Evolutionary conservation across 202 grass and related monocot genomes (phyloP).

Genomic region (Dendrocalamus latiflorus): DNA sequence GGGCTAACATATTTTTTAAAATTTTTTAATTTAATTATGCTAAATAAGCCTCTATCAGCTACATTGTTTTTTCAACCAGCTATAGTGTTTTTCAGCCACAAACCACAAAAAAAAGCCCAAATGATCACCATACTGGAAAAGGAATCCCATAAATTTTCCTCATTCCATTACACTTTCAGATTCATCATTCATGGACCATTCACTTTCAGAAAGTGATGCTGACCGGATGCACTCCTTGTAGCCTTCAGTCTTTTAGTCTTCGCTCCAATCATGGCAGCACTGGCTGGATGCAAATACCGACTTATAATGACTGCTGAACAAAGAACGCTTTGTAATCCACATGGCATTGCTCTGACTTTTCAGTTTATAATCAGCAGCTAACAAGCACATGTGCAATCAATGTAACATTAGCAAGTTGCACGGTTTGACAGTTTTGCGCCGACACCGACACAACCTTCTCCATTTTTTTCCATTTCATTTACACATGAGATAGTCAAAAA

Average conservation of each 20-base stretch:
- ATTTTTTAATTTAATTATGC: too few species aligned
- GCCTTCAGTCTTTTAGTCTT: not conserved
- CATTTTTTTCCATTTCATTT: conserved; percentile 41
- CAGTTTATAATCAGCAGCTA: not conserved
- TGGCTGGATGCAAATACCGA: not conserved
- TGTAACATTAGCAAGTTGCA: not conserved
- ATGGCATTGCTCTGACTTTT: not conserved
- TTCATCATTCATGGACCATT: not conserved
- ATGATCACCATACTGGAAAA: too few species aligned
- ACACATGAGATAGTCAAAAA: conserved; percentile 48
- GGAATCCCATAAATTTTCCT: not conserved
- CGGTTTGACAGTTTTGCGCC: not conserved
- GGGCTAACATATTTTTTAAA: too few species aligned
- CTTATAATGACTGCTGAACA: not conserved
- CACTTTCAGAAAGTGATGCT: not conserved
- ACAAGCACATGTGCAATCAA: conserved; percentile 9
- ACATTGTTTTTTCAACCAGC: too few species aligned
- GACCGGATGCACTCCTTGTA: not conserved
- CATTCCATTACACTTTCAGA: not conserved
- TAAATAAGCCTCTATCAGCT: too few species aligned
- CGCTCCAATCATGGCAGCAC: not conserved
- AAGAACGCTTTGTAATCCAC: not conserved
- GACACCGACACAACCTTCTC: conserved; percentile 35
- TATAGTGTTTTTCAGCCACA: too few species aligned
- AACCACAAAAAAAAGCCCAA: too few species aligned